Evolutionary conservation across 2,329 filamentous ascomycete species (phyloP), one percentile per base, ranked within the genome.

Genomic region (Parascedosporium putredinis): DNA sequence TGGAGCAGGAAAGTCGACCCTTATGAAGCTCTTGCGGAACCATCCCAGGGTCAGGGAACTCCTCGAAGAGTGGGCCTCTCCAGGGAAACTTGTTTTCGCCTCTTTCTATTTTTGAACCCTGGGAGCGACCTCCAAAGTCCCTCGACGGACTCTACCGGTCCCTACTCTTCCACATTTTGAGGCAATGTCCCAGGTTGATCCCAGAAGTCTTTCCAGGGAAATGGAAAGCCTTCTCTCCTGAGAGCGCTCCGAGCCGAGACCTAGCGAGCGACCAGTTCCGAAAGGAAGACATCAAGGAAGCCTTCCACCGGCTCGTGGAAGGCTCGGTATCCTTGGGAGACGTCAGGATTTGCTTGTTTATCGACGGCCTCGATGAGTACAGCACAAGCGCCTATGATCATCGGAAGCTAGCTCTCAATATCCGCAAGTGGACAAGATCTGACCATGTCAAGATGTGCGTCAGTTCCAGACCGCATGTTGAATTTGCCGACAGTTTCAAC

Each of bases 71-170:
- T 52, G 47, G 47, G 25, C 43, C 1, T 42, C 22, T 12, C 14
- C 14, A 5, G 27, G 31, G 6, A 47, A 27, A n/a, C 47, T 50
- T 4, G 24, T 52, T 6, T 22, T 50, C 10, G 51, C 47, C 2
- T 34, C 43, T 22, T 52, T 52, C 43, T 52, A 50, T 47, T 52
- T 52, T 24, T 52, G 51, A 50, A 50, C 25, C 42, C 51, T 5
- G 51, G 51, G 2, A 49, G 34, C 12, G 24, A 49, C 3, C 36
- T 47, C 18, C 51, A 52, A 52, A 52, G 29, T 45, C 22, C 23
- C 46, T 52, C 31, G 22, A 22, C 3, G 51, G 49, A 6, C 36
- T 53, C n/a, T 44, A 50, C 2, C 49, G 51, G 4, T 49, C 48
- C 4, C 14, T 53, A 2, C 31, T 53, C 8, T 53, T 45, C 34